These are phyloP conservation scores for Fusarium siculi DNA, from an alignment of 2,329 filamentous ascomycete genomes.

Conservation along the genomic window DNA sequence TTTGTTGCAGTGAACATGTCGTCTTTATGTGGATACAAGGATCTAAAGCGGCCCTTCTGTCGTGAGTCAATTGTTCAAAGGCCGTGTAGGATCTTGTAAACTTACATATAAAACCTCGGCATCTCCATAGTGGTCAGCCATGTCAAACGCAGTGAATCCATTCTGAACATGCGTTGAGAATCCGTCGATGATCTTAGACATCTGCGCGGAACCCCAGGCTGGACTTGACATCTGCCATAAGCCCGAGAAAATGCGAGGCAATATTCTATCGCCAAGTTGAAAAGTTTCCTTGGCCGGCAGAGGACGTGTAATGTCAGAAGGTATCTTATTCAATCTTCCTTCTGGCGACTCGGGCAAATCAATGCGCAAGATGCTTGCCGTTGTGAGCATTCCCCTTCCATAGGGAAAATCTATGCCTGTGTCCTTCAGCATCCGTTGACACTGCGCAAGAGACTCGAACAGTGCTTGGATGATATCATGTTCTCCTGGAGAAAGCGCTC, in stretches of 20 bases:
- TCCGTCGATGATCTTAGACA: background rate
- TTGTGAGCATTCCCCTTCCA: background rate
- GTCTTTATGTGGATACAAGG: background rate
- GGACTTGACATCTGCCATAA: conserved; percentile 7
- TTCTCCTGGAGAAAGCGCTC: background rate
- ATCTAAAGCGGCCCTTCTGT: background rate
- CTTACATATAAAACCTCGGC: background rate
- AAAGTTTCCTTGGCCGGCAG: background rate
- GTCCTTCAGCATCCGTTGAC: background rate
- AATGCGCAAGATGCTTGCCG: background rate
- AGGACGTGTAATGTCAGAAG: background rate
- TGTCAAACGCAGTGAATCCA: background rate
- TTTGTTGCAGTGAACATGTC: background rate
- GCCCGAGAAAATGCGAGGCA: background rate
- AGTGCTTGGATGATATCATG: rapidly evolving
- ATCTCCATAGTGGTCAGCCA: background rate
- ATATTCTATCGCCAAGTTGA: background rate
- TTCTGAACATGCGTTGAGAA: background rate
- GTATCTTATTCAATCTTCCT: background rate
- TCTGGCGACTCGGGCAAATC: background rate
- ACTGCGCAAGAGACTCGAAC: background rate
- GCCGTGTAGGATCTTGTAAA: no score
- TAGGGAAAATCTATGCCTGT: background rate
- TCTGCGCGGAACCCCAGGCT: background rate
- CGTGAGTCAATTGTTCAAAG: no score